Evolutionary conservation across 2,329 filamentous ascomycete species (phyloP).

Genomic region (Purpureocillium takamizusanense): DNA sequence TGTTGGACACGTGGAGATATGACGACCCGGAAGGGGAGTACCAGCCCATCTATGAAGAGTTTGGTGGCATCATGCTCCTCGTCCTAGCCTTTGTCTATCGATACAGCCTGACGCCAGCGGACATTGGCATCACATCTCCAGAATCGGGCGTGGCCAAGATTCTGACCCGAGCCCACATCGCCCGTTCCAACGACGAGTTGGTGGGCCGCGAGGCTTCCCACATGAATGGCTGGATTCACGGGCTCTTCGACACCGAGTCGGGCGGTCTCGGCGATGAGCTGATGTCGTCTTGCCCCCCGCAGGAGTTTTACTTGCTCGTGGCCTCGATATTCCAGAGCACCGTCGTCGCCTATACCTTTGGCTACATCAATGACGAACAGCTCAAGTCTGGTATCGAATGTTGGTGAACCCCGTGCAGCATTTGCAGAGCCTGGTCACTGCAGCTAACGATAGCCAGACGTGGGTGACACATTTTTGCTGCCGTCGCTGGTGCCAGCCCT

Average conservation of each 20-base stretch:
- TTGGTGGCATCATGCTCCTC: constrained; percentile 66
- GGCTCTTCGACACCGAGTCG: constrained; percentile 66
- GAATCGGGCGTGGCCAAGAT: constrained; percentile 64
- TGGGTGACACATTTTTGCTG: constrained; percentile 73
- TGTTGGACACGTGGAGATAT: constrained; percentile 72
- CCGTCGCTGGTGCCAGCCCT: constrained; percentile 69
- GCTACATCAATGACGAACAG: constrained; percentile 56
- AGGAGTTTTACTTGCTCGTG: constrained; percentile 72
- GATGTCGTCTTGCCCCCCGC: constrained; percentile 72
- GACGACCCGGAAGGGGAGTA: constrained; percentile 80
- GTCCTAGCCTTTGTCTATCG: constrained; percentile 68
- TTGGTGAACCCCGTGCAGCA: constrained; percentile 27
- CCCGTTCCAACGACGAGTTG: constrained; percentile 49
- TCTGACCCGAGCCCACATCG: constrained; percentile 49
- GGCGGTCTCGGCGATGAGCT: constrained; percentile 70
- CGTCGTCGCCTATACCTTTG: constrained; percentile 58
- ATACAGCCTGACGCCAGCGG: constrained; percentile 55
- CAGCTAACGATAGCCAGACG: constrained; percentile 33
- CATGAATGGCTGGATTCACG: constrained; percentile 66
- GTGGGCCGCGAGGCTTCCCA: constrained; percentile 56
- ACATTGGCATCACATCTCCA: constrained; percentile 50
- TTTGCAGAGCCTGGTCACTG: background rate
- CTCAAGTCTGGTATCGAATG: constrained; percentile 71
- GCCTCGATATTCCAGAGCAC: constrained; percentile 71
- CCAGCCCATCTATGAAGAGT: constrained; percentile 80